Conservation (phyloP, 768 basidiomycete species). For the Auricularia heimuer region DNA sequence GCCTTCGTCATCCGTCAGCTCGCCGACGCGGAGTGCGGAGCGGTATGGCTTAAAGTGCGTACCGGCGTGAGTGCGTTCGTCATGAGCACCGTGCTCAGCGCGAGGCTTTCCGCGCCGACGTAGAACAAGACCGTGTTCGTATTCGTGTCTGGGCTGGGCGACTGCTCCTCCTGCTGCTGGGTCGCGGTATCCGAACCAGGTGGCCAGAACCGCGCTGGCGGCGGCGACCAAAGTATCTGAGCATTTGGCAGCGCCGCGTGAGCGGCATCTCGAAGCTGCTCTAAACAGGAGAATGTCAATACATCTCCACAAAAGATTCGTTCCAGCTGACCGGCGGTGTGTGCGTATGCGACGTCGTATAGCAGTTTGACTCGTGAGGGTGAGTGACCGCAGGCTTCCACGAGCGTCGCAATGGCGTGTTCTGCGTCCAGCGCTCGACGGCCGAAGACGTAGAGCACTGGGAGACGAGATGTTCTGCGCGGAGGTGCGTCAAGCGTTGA, state of each 20-base stretch:
- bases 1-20: constrained; percentile 37
- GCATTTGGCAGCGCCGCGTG: constrained; percentile 13
- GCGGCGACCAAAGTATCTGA: not conserved
- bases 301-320: constrained; percentile 3
- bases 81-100: constrained; percentile 77
- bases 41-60: constrained; percentile 10
- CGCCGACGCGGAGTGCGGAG: not conserved
- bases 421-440: constrained; percentile 52
- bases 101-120: constrained; percentile 72
- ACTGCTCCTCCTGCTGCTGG: not conserved
- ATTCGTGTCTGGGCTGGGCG: not conserved
- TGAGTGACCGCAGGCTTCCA: constrained; percentile 15
- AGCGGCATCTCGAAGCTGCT: constrained; percentile 3
- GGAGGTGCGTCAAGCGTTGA: not conserved
- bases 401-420: constrained; percentile 36
- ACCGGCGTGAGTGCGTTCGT: constrained; percentile 63
- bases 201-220: not conserved
- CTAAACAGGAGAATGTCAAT: not conserved
- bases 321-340: constrained; percentile 43
- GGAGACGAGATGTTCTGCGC: constrained; percentile 70
- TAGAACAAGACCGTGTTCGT: constrained; percentile 32
- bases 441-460: constrained; percentile 87
- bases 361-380: constrained; percentile 41
- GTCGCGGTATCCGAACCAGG: not conserved
- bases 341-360: constrained; percentile 71